These are phyloP conservation scores for Lomentospora prolificans DNA, from an alignment of 2,329 filamentous ascomycete species.

Conservation along the genomic window DNA sequence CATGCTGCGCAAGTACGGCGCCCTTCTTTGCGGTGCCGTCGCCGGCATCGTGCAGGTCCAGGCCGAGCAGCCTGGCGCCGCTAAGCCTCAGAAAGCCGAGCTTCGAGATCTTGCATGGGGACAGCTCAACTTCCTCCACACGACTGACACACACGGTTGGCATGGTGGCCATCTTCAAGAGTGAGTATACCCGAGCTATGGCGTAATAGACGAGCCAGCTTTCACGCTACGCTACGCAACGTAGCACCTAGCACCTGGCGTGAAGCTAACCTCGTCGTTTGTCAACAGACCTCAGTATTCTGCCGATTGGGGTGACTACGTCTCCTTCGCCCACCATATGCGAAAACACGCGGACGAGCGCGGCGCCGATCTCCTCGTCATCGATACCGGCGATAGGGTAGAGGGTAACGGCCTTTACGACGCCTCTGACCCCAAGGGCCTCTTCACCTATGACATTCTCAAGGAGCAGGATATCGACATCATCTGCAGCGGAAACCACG, in stretches of 20 bases:
- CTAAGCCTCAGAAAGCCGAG: constrained; percentile 66
- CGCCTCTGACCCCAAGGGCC: constrained; percentile 74
- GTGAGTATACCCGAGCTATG: constrained; percentile 35
- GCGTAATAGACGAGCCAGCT: no score
- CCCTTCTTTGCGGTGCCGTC: background rate
- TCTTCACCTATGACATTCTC: constrained; percentile 81
- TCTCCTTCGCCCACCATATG: constrained; percentile 83
- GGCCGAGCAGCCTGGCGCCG: constrained; percentile 67
- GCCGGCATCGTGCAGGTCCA: constrained; percentile 23
- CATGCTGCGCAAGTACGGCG: constrained; percentile 4
- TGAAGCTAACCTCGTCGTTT: no score
- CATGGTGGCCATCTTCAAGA: constrained; percentile 88
- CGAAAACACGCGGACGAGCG: constrained; percentile 65
- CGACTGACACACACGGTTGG: constrained; percentile 95
- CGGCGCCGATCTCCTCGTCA: constrained; percentile 77
- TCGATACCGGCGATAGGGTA: constrained; percentile 88
- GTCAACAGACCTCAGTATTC: constrained; percentile 70
- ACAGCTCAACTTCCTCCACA: constrained; percentile 95
- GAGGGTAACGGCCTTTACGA: constrained; percentile 96
- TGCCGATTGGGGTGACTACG: constrained; percentile 95
- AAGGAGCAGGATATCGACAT: constrained; percentile 75
- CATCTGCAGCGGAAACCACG: constrained; percentile 85
- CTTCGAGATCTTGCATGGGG: constrained; percentile 81
- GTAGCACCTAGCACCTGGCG: no score
- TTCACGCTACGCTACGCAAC: no score